Base-by-base conservation (phyloP, 495 filamentous ascomycete genomes). In the Daldinia concentrica region DNA sequence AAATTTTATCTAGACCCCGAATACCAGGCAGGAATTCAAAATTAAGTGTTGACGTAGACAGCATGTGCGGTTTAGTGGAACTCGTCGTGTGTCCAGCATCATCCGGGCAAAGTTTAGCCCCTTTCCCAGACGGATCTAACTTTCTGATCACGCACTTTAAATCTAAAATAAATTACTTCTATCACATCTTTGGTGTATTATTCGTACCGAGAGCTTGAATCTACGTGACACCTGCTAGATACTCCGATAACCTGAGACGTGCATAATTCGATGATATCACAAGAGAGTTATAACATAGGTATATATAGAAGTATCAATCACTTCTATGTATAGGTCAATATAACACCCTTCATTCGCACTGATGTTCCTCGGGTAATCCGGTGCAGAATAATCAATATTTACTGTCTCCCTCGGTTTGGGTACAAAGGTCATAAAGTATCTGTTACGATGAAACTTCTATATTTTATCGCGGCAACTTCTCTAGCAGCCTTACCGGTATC, bases 401-500 rank as follows among this genome's bases (percentile, higher is more conserved):
- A 48, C n/a, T 11, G 3, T 48, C 17, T 6, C 39, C n/a, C 14
- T 41, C n/a, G 8, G 39, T 0, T 7, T 26, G 4, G 4, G 34
- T 14, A 36, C 12, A 4, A 36, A 36, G 34, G 34, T 36, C 34
- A 51, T 22, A 51, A 12, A 51, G 24, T 15, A 29, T 29, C 0
- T 2, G 50, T 27, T 26, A 52, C 50, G 4, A 69, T 69, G 66
- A 29, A 57, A 26, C 32, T 58, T 8, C 1, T 1, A 6, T 58
- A 12, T 6, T 29, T 39, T 6, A 45, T 63, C 11, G 9, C 52
- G 14, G n/a, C 59, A 3, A 36, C 51, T 26, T n/a, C 59, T 41
- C 19, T 70, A 12, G 45, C 54, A 3, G 32, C 50, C 34, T 3
- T 32, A 15, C 54, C 41, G 4, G 24, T 26, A 11, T 26, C 17